Evolutionary conservation across 2,329 filamentous ascomycete genomes (phyloP), one percentile per base, ranked within the genome.

Genomic region (Hypoxylon sp.): DNA sequence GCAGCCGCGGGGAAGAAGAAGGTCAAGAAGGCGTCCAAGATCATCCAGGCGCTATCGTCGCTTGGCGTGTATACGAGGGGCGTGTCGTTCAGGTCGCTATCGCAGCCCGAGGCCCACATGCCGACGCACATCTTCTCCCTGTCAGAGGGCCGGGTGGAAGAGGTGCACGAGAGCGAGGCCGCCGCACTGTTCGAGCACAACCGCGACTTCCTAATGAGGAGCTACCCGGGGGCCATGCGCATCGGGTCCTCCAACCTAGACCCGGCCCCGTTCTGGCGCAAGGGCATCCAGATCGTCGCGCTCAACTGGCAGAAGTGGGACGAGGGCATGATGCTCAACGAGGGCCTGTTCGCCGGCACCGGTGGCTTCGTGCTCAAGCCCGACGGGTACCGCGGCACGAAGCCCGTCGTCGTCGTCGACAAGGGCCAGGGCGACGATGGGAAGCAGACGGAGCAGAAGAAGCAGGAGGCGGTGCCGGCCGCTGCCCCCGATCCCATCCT

Each of bases 241-340:
- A 87, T 97, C 48, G 83, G 85, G 58, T 96, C 91, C 0, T 95
- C 91, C 1, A 98, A 97, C 70, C 80, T 96, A 10, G 91, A 97
- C 66, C 92, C 94, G 3, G 84, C 87, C 0, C 82, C 88, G 3
- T 95, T 93, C 74, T 97, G 93, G 93, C 84, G 91, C 26, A 88
- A 91, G 63, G 93, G 93, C 11, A 88, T 96, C 2, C 93, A 97
- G 74, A 88, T 97, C 66, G 92, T 96, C 1, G 93, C 93, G 0
- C 79, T 98, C 59, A 97, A 97, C 76, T 98, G 93, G 91, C 93
- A 98, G 74, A 88, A 88, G 60, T 88, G 90, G 74, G 92, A 97
- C 69, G 89, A 91, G 66, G 92, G 91, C 26, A 96, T 96, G 88
- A 97, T 97, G 94, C 83, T 97, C 11, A 97, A 97, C 70, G 88